Evolutionary conservation across 2,329 filamentous ascomycete genomes (phyloP), one percentile per base, ranked within the genome.

Genomic region (Teratosphaeria epicoccoides): DNA sequence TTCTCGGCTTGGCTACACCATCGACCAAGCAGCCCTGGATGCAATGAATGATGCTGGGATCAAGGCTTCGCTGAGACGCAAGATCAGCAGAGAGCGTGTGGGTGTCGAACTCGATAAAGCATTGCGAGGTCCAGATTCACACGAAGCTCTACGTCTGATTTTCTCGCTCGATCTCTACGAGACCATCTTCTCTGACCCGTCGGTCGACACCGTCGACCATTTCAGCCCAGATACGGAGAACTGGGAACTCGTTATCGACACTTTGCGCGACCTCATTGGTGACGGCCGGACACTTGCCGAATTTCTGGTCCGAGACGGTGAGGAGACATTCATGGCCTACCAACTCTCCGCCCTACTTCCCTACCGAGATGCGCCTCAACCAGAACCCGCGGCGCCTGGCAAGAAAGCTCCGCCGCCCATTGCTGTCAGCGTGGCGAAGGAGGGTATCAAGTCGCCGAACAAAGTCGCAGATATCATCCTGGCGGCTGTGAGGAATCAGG

Each of bases 61-160:
- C 47, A 78, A 90, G 53, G 74, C 83, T 10, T 86, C 88, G 3
- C 73, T 98, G n/a, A 81, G 79, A 47, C 69, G 84, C 25, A 98
- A 98, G 67, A 97, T 98, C 59, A 96, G 87, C 63, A 82, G 89
- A 50, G 93, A 98, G 68, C 78, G 93, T 52, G 83, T 98, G 1
- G 88, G 88, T 0, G 79, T 85, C 3, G 93, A 98, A 66, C 63
- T 96, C 3, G 87, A 91, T 64, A 97, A 97, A 75, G 95, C 95
- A 83, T 73, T 97, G 17, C 84, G 81, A 68, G 85, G 87, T 79
- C 76, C 78, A 10, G 73, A 82, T 59, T 84, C 85, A 6, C 71
- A 72, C 47, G 73, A 74, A 58, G 77, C 85, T 6, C 70, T 90
- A n/a, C 68, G 76, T 24, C 73, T 86, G 11, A 81, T 91, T 43